Evolutionary conservation across 768 basidiomycete genomes (phyloP).

Genomic region (Podaxis pistillaris): DNA sequence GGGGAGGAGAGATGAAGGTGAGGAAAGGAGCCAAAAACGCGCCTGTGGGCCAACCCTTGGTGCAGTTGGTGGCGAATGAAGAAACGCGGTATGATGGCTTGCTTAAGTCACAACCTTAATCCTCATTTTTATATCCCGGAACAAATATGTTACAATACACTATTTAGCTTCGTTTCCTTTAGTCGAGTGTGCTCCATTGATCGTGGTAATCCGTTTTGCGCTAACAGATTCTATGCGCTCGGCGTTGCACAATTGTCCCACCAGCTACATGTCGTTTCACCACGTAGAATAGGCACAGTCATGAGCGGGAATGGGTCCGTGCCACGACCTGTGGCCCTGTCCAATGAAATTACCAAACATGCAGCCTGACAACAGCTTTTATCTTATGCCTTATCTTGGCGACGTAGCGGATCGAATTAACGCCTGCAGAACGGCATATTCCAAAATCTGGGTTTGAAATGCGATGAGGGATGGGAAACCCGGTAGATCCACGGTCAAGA

Average conservation of each 20-base stretch:
- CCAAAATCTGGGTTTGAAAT: conserved; percentile 1
- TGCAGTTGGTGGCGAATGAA: conserved; percentile 24
- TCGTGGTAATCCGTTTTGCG: background rate
- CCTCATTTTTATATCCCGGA: conserved; percentile 38
- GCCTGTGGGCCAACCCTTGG: conserved; percentile 10
- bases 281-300: background rate
- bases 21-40: conserved; percentile 17
- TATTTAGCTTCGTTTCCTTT: conserved; percentile 6
- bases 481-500: background rate
- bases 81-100: conserved; percentile 32
- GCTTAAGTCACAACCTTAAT: conserved; percentile 34
- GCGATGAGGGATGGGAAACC: conserved; percentile 1
- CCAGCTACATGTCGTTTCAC: background rate
- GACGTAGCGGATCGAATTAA: background rate
- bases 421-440: background rate
- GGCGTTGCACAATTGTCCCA: background rate
- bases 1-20: conserved; percentile 28
- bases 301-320: background rate
- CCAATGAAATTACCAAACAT: conserved; percentile 3
- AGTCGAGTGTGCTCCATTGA: background rate
- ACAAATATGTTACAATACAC: conserved; percentile 54
- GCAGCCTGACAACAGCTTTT: conserved; percentile 4
- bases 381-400: background rate
- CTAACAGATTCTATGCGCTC: background rate
- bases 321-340: background rate